Base-by-base conservation (phyloP, 345 rosid species). In the Trapa incisa region DNA sequence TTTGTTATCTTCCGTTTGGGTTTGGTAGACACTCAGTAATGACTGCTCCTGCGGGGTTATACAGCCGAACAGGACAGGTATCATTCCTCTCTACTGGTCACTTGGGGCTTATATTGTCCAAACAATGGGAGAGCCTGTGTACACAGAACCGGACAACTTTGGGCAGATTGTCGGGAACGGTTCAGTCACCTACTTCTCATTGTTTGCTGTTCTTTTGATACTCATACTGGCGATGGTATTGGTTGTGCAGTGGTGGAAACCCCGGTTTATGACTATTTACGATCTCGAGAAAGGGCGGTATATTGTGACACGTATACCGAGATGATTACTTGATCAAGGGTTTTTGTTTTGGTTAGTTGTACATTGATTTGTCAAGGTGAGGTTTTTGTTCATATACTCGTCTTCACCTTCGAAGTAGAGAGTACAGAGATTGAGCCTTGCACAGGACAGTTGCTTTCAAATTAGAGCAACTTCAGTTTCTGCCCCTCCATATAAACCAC, bases 21-120 rank as follows among this genome's bases (percentile, higher is more conserved):
- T 22, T 22, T 22, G 29, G 29, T 22, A 22, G 29, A 3, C 63
- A 58, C 32, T 32, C 14, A 58, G 5, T 58, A 29, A 58, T 58
- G 38, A 65, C 6, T 65, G 3, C 53, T 65, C 37, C 22, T 68
- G 69, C 78, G 80, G 86, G 71, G 68, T 71, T 45, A 73, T 73
- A 45, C 70, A 68, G 47, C 53, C 69, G 3, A 72, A 80, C 64
- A 61, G 72, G 42, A 73, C 70, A 2, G 77, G 72, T 22, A 22
- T 71, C 67, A 64, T 56, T 53, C 73, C 77, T 14, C 65, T 74
- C 57, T 83, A 82, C 74, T 80, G 86, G 86, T 78, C 80, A 7
- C 80, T 82, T 1, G 86, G 86, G 69, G 84, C 84, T 68, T 82
- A 77, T 69, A 61, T 80, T 66, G 58, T 76, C 47, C 76, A 78